Base-by-base conservation (phyloP, 352 stramenopile species). In the Bremia lactucae region DNA sequence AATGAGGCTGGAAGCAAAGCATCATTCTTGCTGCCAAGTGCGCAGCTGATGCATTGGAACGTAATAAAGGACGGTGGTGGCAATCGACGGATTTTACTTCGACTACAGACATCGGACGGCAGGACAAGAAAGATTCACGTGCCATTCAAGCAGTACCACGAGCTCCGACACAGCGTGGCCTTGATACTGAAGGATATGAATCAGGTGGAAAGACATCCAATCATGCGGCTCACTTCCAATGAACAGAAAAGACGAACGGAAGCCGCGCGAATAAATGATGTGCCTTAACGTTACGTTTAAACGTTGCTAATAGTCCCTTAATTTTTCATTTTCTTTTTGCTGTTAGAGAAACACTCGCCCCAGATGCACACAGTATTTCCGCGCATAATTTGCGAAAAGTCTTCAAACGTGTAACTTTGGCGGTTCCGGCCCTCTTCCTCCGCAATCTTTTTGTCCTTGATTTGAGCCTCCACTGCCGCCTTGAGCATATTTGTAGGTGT, bases 271-370 rank as follows among this genome's bases (percentile, higher is more conserved):
- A 35, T 22, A 21, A 31, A 26, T 26, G 42, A 3, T 29, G 31
- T 31, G n/a, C 47, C 52, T 13, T 62, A 49, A 54, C 15, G 14
- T 24, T 13, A 33, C 28, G 11, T 15, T 33, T 4, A 16, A 14
- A 33, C 5, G 18, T 29, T 6, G 35, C 16, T 25, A 26, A 29
- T 29, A 28, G 24, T 10, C 10, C 5, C 37, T 42, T 80, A 87
- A 47, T 80, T 87, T 54, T 84, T 87, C 74, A 87, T 87, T 38
- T 70, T 69, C 61, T 88, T 91, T 62, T 83, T 88, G 25, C 55
- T 69, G 52, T 79, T 87, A 38, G 70, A 63, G 46, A 88, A 91
- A 52, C 79, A 91, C 46, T 91, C 79, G 48, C 79, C 79, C 79
- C 79, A 91, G 16, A 91, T 47, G 61, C 79, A 91, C 51, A 91